Evolutionary conservation across 2,329 filamentous ascomycete genomes (phyloP).

Genomic region (Penicillium rolfsii): DNA sequence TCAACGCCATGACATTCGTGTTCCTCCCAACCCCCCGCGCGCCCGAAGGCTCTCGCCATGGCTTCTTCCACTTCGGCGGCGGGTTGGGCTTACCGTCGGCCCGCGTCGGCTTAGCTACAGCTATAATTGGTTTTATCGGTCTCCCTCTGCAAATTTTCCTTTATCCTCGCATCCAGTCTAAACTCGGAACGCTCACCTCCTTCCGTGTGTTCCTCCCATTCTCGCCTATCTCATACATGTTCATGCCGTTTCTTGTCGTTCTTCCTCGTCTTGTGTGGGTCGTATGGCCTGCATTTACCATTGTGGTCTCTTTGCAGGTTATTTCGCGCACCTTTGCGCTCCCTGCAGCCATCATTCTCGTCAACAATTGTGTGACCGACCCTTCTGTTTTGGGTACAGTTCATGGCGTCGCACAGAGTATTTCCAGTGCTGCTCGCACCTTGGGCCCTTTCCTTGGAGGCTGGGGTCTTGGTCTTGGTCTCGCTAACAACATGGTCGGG

Average conservation of each 20-base stretch:
- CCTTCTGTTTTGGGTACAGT: slow-evolving; percentile 60
- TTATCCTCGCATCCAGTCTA: slow-evolving; percentile 69
- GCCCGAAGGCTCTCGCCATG: slow-evolving; percentile 45
- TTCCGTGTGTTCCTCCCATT: slow-evolving; percentile 70
- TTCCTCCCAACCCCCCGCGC: slow-evolving; percentile 74
- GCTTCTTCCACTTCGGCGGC: slow-evolving; percentile 65
- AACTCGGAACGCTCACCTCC: slow-evolving; percentile 68
- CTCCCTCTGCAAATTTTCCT: slow-evolving; percentile 71
- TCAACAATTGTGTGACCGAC: slow-evolving; percentile 64
- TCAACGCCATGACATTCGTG: slow-evolving; percentile 75
- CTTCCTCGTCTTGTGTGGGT: slow-evolving; percentile 59
- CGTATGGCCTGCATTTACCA: slow-evolving; percentile 67
- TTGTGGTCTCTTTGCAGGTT: slow-evolving; percentile 70
- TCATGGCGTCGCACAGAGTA: slow-evolving; percentile 62
- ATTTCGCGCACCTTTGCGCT: slow-evolving; percentile 71
- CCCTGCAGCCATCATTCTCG: slow-evolving; percentile 61
- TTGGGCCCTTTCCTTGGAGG: slow-evolving; percentile 60
- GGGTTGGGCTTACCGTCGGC: slow-evolving; percentile 74
- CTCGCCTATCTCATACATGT: slow-evolving; percentile 70
- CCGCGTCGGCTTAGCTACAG: slow-evolving; percentile 75
- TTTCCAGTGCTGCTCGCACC: slow-evolving; percentile 58
- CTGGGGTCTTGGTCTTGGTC: slow-evolving; percentile 57
- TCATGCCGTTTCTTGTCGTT: slow-evolving; percentile 71
- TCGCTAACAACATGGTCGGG: slow-evolving; percentile 59
- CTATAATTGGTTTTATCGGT: slow-evolving; percentile 75